phyloP scores from a whole-genome alignment of 306 rosid species.

The Amphicarpaea edgeworthii region DNA sequence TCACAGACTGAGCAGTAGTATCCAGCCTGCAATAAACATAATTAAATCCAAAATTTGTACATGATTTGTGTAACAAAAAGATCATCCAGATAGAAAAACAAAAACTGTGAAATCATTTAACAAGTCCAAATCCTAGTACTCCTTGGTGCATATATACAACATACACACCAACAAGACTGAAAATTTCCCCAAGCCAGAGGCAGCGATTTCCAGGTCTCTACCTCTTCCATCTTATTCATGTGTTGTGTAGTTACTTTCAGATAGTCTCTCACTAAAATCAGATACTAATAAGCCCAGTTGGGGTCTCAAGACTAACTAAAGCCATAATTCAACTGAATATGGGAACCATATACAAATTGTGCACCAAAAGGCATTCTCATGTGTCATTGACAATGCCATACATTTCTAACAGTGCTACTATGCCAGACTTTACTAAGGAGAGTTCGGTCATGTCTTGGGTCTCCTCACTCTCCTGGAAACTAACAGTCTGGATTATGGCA shows the following conservation, averaged over 20 bases:
- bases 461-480: background rate
- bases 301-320: slow-evolving; percentile 22
- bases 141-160: background rate
- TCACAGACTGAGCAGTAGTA: slow-evolving; percentile 95
- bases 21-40: slow-evolving; percentile 77
- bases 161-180: background rate
- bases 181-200: background rate
- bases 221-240: slow-evolving; percentile 25
- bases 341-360: background rate
- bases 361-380: slow-evolving; percentile 5
- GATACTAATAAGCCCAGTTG: background rate
- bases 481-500: slow-evolving; percentile 1
- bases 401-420: slow-evolving; percentile 8
- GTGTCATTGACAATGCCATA: slow-evolving; percentile 16
- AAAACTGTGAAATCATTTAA: background rate
- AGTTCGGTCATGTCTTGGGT: background rate
- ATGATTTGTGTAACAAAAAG: slow-evolving; percentile 30
- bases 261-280: background rate
- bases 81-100: slow-evolving; percentile 24
- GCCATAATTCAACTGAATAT: background rate
- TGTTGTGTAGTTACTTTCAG: background rate
- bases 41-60: slow-evolving; percentile 23
- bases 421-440: slow-evolving; percentile 8
- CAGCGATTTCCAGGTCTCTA: background rate
- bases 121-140: background rate